Evolutionary conservation across 345 rosid genomes (phyloP), one percentile per base, ranked within the genome.

Genomic region (Gossypium stocksii): DNA sequence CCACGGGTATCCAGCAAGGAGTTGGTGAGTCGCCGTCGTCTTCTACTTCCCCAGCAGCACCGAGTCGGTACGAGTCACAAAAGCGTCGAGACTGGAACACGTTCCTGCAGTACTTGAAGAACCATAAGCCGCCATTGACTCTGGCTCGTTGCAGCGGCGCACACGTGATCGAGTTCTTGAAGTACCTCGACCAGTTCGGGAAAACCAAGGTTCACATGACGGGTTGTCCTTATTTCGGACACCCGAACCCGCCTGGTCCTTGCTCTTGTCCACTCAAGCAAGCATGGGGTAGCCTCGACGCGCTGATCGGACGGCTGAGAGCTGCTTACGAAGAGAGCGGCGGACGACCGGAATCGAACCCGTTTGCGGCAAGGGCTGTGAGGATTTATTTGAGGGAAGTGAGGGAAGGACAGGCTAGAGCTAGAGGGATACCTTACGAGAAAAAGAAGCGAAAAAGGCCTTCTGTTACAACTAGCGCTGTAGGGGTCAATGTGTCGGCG

Each of bases 241-340:
- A 57, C 4, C 62, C 62, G 2, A 57, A 20, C 62, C 62, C 29
- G 27, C 34, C 62, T 0, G 29, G 10, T 13, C 62, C 62, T 57
- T 57, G 62, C 62, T 57, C 62, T 57, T 57, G 62, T 27, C 62
- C 62, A 22, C 62, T 57, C 34, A 57, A 57, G 62, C 62, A 57
- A 22, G 16, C 62, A 1, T 22, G 62, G 62, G 62, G 62, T 57
- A 57, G 62, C 62, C 62, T 57, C 62, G 62, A 57, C 62, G 62
- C 62, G 29, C 62, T 57, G 62, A 57, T 57, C 34, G 62, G 62
- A 22, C 62, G 62, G 62, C 62, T 57, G 62, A 57, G 62, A 57
- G 62, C 62, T 57, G 29, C 62, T 57, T 57, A 20, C 23, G 62
- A 57, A 22, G 29, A 57, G 62, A 57, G 23, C 62, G 62, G 62